These are phyloP conservation scores for Coniosporium tulheliwenetii DNA, from an alignment of 2,329 filamentous ascomycete species.

Conservation along the genomic window DNA sequence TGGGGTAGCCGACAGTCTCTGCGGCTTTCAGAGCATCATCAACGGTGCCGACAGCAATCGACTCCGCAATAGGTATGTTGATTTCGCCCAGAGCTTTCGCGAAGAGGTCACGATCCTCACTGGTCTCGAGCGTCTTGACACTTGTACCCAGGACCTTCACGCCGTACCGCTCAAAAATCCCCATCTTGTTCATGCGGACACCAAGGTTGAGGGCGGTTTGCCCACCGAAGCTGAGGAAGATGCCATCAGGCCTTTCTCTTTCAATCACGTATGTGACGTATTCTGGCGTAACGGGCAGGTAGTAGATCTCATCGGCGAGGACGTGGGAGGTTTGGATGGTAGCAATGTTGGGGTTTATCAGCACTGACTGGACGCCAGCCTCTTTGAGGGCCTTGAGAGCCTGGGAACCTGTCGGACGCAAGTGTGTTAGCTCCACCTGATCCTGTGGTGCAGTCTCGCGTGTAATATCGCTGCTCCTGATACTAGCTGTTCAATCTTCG, in stretches of 20 bases:
- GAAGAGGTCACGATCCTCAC: slow-evolving; percentile 92
- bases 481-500: no score
- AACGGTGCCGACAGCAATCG: slow-evolving; percentile 77
- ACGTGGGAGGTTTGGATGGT: slow-evolving; percentile 96
- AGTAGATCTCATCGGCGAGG: slow-evolving; percentile 94
- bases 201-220: slow-evolving; percentile 95
- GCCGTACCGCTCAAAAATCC: slow-evolving; percentile 86
- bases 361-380: slow-evolving; percentile 75
- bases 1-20: slow-evolving; percentile 78
- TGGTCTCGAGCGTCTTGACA: slow-evolving; percentile 84
- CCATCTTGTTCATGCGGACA: slow-evolving; percentile 93
- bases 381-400: slow-evolving; percentile 95
- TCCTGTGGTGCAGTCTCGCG: no score
- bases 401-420: slow-evolving; percentile 59
- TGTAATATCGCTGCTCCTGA: no score
- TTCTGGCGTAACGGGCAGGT: slow-evolving; percentile 91
- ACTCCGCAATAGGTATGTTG: slow-evolving; percentile 92
- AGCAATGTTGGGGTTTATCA: slow-evolving; percentile 96
- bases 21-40: slow-evolving; percentile 87
- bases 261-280: slow-evolving; percentile 97
- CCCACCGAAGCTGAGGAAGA: slow-evolving; percentile 93
- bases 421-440: no score
- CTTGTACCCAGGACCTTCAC: slow-evolving; percentile 94
- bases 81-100: slow-evolving; percentile 93
- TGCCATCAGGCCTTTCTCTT: slow-evolving; percentile 86